Percentiles rank a stretch among this genome's conserved stretches.
Evolutionary conservation across 495 filamentous ascomycete genomes (phyloP).

Genomic region (Neurospora tetrasperma): DNA sequence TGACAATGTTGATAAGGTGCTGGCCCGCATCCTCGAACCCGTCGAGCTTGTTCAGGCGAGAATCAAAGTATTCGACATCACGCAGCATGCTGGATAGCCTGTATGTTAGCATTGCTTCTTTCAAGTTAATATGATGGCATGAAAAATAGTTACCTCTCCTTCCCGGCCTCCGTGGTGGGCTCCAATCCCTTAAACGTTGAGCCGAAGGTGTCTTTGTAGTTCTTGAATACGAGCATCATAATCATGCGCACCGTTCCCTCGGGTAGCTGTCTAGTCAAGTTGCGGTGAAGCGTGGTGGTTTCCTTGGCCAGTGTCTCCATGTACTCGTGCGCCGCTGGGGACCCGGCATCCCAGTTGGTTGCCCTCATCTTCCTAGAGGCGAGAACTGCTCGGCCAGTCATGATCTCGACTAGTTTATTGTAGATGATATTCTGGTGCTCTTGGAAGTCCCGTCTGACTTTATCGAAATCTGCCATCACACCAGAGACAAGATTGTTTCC

Average conservation of each 20-base stretch:
- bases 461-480: constrained; percentile 85
- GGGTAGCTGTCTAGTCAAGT: constrained; percentile 74
- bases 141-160: constrained; percentile 48
- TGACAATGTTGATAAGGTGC: constrained; percentile 56
- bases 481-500: constrained; percentile 32
- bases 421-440: constrained; percentile 92
- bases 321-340: constrained; percentile 48
- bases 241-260: constrained; percentile 72
- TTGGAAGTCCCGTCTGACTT: constrained; percentile 75
- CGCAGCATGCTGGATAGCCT: constrained; percentile 53
- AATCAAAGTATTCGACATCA: constrained; percentile 69
- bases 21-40: constrained; percentile 64
- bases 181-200: constrained; percentile 59
- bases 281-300: constrained; percentile 77
- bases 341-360: constrained; percentile 56
- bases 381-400: constrained; percentile 64
- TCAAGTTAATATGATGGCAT: neutral
- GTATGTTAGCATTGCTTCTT: constrained; percentile 10
- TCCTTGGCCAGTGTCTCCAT: constrained; percentile 91
- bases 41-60: constrained; percentile 65
- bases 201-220: constrained; percentile 75
- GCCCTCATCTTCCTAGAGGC: constrained; percentile 69
- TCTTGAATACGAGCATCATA: constrained; percentile 81
- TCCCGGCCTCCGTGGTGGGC: constrained; percentile 55
- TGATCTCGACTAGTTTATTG: constrained; percentile 93